Conservation (phyloP, 2,329 filamentous ascomycete species). For the Trichoderma sp. region DNA sequence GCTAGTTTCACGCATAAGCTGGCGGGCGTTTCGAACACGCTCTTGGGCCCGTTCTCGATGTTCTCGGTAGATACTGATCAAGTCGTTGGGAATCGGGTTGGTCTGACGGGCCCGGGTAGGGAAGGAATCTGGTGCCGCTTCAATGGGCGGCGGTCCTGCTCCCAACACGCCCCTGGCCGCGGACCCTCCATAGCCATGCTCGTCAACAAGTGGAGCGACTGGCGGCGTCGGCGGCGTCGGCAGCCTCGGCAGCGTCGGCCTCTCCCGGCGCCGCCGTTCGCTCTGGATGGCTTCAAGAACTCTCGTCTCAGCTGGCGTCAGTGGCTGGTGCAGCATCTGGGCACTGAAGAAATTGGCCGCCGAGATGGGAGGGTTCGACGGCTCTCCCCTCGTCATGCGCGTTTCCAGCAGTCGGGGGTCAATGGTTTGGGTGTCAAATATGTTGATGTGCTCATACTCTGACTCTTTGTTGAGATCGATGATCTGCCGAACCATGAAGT, state of each 20-base stretch:
- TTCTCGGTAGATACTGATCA: constrained; percentile 38
- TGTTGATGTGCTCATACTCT: constrained; percentile 53
- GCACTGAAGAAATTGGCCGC: constrained; percentile 1
- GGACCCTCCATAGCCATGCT: constrained; percentile 23
- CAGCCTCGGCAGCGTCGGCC: no score
- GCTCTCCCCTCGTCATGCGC: constrained; percentile 41
- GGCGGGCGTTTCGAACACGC: constrained; percentile 34
- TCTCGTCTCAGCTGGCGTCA: constrained; percentile 52
- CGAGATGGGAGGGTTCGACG: constrained; percentile 25
- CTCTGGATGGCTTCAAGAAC: constrained; percentile 56
- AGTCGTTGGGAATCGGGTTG: constrained; percentile 38
- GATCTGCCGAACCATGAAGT: constrained; percentile 65
- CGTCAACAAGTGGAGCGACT: constrained; percentile 28
- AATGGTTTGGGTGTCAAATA: constrained; percentile 54
- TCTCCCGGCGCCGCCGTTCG: constrained; percentile 50
- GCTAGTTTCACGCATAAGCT: constrained; percentile 30
- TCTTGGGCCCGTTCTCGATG: constrained; percentile 36
- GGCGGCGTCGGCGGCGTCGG: no score
- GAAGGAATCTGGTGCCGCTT: constrained; percentile 27
- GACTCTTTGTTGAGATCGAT: constrained; percentile 60
- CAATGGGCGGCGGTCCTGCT: constrained; percentile 21
- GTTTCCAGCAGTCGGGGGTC: constrained; percentile 51
- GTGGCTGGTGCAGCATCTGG: constrained; percentile 44
- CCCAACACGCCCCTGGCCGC: constrained; percentile 15
- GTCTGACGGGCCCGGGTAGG: constrained; percentile 33